These are phyloP conservation scores for Sporothrix globosa DNA, from an alignment of 2,329 filamentous ascomycete species.

Conservation along the genomic window DNA sequence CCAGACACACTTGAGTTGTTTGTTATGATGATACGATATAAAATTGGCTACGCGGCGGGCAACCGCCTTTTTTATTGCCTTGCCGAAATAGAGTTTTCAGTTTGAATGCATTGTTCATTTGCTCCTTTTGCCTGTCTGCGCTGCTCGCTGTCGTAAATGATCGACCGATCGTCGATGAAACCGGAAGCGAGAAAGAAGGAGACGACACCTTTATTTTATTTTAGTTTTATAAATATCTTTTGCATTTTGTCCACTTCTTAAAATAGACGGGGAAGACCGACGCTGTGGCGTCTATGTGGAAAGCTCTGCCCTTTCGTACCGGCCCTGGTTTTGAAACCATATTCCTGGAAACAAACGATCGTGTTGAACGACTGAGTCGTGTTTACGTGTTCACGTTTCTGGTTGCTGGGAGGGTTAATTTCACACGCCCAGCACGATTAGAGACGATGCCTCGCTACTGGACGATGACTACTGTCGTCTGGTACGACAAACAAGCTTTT, in stretches of 20 bases:
- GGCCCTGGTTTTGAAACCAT: no score
- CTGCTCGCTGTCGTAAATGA: background rate
- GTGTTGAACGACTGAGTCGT: no score
- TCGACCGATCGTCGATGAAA: conserved; percentile 10
- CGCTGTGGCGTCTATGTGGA: background rate
- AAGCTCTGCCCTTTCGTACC: no score
- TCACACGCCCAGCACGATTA: no score
- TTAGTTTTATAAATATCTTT: background rate
- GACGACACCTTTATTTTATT: background rate
- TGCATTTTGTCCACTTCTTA: background rate
- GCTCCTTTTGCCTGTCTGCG: background rate
- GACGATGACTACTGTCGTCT: background rate
- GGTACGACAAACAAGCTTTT: conserved; percentile 4
- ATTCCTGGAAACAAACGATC: background rate
- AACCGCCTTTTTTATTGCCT: no score
- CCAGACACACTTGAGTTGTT: no score
- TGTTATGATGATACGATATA: no score
- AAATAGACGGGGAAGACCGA: background rate
- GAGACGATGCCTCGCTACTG: background rate
- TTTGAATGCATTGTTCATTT: background rate
- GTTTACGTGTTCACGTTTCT: no score
- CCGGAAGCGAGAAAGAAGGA: background rate
- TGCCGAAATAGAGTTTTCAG: no score
- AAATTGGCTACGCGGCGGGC: no score
- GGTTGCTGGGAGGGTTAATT: no score